A percentile compares a stretch with the other conserved stretches of the same genome.
These are phyloP conservation scores for Climacium dendroides DNA, from an alignment of 225 moss, liverwort and hornwort species.

Conservation along the genomic window DNA sequence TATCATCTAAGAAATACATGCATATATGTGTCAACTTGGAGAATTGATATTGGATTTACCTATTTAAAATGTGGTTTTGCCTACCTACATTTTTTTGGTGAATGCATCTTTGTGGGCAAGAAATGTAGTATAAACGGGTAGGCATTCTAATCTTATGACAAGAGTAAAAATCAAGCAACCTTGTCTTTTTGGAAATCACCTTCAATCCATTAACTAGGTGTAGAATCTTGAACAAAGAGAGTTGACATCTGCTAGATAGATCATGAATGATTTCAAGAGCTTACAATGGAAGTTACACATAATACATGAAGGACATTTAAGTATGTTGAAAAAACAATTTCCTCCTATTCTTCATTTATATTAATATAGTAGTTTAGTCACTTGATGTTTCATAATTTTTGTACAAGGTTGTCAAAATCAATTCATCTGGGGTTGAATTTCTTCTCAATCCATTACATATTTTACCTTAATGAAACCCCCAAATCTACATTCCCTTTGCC, in stretches of 20 bases:
- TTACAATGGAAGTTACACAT: not conserved
- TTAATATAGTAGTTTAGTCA: not conserved
- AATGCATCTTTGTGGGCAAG: not conserved
- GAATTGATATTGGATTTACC: not conserved
- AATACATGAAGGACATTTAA: not conserved
- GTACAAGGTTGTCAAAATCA: not conserved
- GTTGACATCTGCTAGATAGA: no score
- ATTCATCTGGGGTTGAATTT: not conserved
- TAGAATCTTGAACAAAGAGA: not conserved
- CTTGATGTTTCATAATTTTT: not conserved
- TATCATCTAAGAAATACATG: not conserved
- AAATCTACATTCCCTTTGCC: not conserved
- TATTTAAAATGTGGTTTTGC: not conserved
- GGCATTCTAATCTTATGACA: no score
- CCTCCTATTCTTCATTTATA: fast-evolving
- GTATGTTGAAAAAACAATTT: not conserved
- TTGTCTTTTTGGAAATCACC: fast-evolving
- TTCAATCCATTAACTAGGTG: not conserved
- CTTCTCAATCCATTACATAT: not conserved
- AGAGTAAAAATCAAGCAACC: not conserved
- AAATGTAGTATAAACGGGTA: fast-evolving
- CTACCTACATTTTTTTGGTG: fast-evolving
- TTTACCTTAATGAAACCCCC: no score
- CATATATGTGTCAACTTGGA: not conserved
- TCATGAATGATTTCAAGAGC: not conserved